Conservation (phyloP, 768 basidiomycete species). For the Tricholoma matsutake region DNA sequence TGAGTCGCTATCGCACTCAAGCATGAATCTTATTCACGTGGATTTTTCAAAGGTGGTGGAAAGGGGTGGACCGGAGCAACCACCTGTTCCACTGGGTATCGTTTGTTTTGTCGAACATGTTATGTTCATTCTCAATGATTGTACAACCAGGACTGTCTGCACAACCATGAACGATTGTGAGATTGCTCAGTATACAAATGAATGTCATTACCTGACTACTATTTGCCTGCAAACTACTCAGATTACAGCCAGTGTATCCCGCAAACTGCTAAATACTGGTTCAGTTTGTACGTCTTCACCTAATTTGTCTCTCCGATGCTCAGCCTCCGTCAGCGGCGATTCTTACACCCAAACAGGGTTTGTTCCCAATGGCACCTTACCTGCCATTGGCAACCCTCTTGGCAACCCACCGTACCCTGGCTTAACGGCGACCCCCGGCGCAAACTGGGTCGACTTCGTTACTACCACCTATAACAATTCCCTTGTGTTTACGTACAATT, state of each 20-base stretch:
- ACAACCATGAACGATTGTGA: constrained; percentile 27
- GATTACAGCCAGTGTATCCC: constrained; percentile 42
- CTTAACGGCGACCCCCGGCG: constrained; percentile 50
- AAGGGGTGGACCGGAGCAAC: constrained; percentile 41
- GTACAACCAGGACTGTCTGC: constrained; percentile 17
- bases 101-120: neutral
- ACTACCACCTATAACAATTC: constrained; percentile 53
- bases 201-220: neutral
- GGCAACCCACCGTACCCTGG: constrained; percentile 56
- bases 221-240: constrained; percentile 10
- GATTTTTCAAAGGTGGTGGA: constrained; percentile 13
- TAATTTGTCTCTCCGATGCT: neutral
- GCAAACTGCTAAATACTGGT: constrained; percentile 46
- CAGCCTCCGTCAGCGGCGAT: constrained; percentile 39
- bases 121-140: neutral
- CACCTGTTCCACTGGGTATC: constrained; percentile 39
- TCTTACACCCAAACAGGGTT: constrained; percentile 61
- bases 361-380: constrained; percentile 35
- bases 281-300: constrained; percentile 44
- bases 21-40: neutral
- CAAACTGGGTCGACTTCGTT: constrained; percentile 58
- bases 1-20: neutral
- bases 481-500: constrained; percentile 56
- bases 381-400: constrained; percentile 44
- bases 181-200: neutral